Conservation (phyloP, 2,329 filamentous ascomycete species). For the Penicillium thymicola region DNA sequence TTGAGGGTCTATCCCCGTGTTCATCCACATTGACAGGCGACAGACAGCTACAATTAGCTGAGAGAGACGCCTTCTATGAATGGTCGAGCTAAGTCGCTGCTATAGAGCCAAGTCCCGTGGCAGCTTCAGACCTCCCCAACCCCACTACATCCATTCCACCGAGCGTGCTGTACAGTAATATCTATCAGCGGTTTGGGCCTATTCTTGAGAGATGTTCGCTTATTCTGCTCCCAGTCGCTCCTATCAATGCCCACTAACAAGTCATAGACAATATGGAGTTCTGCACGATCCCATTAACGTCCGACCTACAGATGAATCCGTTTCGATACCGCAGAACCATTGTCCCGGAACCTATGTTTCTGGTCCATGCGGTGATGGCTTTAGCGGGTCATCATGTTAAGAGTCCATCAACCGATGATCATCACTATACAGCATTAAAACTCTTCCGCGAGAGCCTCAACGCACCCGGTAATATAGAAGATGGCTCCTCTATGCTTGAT, state of each 20-base stretch:
- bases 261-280: neutral
- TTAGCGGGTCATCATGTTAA: neutral
- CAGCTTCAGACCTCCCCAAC: neutral
- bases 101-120: neutral
- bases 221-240: neutral
- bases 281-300: neutral
- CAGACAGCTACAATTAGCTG: neutral
- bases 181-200: neutral
- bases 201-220: neutral
- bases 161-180: neutral
- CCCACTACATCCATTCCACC: neutral
- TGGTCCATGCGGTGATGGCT: neutral
- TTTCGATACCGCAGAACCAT: neutral
- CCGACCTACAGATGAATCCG: neutral
- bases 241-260: neutral
- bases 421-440: neutral
- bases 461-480: neutral
- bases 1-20: neutral
- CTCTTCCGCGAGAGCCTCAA: neutral
- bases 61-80: neutral
- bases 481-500: neutral
- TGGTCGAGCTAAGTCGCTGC: neutral
- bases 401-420: neutral
- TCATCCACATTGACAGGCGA: neutral
- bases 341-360: neutral